Evolutionary conservation across 2,329 filamentous ascomycete species (phyloP), one percentile per base, ranked within the genome.

Genomic region (Cytospora leucostoma): DNA sequence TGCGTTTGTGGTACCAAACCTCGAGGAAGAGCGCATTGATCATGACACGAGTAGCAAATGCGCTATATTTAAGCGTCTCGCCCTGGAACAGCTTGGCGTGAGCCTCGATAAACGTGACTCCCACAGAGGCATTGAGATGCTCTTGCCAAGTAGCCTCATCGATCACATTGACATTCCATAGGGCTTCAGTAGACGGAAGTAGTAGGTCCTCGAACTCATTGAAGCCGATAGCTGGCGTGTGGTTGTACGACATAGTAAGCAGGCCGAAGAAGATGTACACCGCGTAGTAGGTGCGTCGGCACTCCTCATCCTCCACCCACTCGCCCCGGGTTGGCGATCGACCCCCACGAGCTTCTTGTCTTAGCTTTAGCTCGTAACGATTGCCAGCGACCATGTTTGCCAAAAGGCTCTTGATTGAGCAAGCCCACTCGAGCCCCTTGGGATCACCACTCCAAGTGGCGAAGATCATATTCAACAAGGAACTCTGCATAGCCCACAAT

Each of bases 331-430:
- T 92, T 1, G 94, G 92, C 66, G 85, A 83, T 34, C 86, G 82
- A 52, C 86, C 88, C 70, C 92, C 89, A 62, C 95, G 92, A 66
- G 90, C 92, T 73, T 98, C 94, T 61, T 91, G 91, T 19, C 95
- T 91, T 66, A 97, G 84, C 82, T 97, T 97, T 65, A 98, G 81
- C 78, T 99, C 95, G 75, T 98, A 98, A 57, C 93, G 88, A 74
- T 97, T 98, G 65, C 95, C 95, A 64, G 94, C 92, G 63, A 99
- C 95, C 94, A 99, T 98, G 78, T 98, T 98, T 69, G 94, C 94
- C 56, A 99, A 86, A 47, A 98, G 83, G 81, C 93, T 96, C 85
- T 98, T 98, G 78, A 99, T 98, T 2, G 95, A 98, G 77, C 94
- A 98, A 40, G 95, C 93, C 95, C 95, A 99, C 76, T 99, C 95